Evolutionary conservation across 306 rosid species (phyloP), one percentile per base, ranked within the genome.

Genomic region (Cucurbita pepo): DNA sequence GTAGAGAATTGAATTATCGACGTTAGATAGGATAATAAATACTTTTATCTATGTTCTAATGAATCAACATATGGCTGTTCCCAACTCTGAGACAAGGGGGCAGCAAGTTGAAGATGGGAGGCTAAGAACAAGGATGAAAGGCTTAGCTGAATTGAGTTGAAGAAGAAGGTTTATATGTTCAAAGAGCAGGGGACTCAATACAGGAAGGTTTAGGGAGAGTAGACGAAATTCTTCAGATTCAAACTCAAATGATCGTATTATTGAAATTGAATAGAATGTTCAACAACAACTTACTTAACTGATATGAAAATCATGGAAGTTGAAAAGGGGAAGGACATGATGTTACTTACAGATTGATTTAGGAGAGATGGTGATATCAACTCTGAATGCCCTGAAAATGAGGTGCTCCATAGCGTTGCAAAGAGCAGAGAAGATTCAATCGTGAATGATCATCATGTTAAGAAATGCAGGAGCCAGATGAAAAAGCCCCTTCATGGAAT

Each of bases 81-180:
- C 90, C 40, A 90, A 86, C 76, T 86, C 96, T 62, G 84, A 82
- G 74, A 70, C 76, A 43, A 82, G 82, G 0, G 94, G 56, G 93
- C 98, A 45, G 91, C 85, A 14, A 77, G 80, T 62, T 90, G 93
- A 73, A 86, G 83, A 81, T 90, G 98, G 98, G 87, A 88, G 60
- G 79, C 70, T 85, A 73, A 88, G 83, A n/a, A 87, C 90, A 36
- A 93, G 85, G 81, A 45, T 79, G 79, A 84, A 86, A 65, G 97
- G 97, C 38, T 75, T 85, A 93, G 98, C 80, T 90, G 89, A 96
- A 90, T 93, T 60, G 88, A 86, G 85, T 86, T 93, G 76, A 82
- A 86, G 78, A 84, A 85, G 77, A 82, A 81, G 79, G 80, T 87
- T 51, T 79, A 86, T 62, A 74, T 79, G 67, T 93, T 93, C 84